Evolutionary conservation across 2,329 filamentous ascomycete species (phyloP), one percentile per base, ranked within the genome.

Genomic region (Tolypocladium tropicale): DNA sequence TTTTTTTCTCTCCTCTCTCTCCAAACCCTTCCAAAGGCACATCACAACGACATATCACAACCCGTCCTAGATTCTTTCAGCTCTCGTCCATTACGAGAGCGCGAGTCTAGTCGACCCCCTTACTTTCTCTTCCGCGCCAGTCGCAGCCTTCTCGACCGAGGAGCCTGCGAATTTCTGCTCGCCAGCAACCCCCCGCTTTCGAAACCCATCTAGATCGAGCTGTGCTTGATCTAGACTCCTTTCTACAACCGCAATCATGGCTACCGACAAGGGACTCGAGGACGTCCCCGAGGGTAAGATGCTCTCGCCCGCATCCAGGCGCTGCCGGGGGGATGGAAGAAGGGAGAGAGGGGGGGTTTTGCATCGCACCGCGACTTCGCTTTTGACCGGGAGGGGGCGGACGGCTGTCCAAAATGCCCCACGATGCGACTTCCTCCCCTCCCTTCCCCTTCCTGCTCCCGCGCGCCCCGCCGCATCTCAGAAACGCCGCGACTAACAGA

Each of bases 211-310:
- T 84, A 84, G 86, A 81, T 90, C 83, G 88, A 85, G 81, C 85
- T 78, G 78, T 75, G 87, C 85, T 88, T 90, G 88, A 82, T 85
- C 82, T 83, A 79, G 80, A 79, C 71, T 81, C 83, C 61, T 57
- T 75, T 72, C 71, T 70, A 70, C 69, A 69, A 81, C 79, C 86
- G 86, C 90, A 93, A 96, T 88, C 84, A 97, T 97, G 93, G 93
- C 92, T 90, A 86, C 87, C 75, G 89, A 90, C 70, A 96, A 95
- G 84, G 93, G 93, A 83, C 90, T 97, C 81, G 92, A 96, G 83
- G 93, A 97, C 76, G 87, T 96, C 79, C 88, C 90, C 75, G 91
- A 95, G 83, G 84, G 90, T 95, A 82, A 81, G 90, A 85, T 62
- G 56, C 53, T 61, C 53, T 55, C 48, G 41, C 57, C 43, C 39